phyloP scores from a whole-genome alignment of 441 rosid species.

The Breynia disticha region DNA sequence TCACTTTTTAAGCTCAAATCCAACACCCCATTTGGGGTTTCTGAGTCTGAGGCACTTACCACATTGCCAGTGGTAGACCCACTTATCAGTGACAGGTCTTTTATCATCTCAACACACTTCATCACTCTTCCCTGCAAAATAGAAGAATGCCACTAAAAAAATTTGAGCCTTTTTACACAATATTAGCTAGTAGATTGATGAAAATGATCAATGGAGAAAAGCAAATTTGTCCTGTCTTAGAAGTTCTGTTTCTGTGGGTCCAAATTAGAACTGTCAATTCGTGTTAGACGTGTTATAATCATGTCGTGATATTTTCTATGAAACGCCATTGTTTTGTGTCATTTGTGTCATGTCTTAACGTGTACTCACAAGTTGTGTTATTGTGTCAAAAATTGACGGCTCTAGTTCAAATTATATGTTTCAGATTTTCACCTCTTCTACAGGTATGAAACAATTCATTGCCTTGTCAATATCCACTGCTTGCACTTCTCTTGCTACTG shows the following conservation, averaged over 20 bases:
- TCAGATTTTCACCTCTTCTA: slow-evolving; percentile 30
- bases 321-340: no score
- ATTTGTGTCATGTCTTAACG: no score
- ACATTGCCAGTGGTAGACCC: slow-evolving; percentile 14
- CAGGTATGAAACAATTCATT: slow-evolving; percentile 28
- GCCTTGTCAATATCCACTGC: slow-evolving; percentile 35
- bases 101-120: slow-evolving; percentile 31
- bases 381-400: no score
- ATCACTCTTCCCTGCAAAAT: slow-evolving; percentile 38
- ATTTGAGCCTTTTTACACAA: not conserved
- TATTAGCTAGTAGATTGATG: slow-evolving; percentile 6
- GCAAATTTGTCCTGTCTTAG: slow-evolving; percentile 16
- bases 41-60: slow-evolving; percentile 17
- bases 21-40: slow-evolving; percentile 56
- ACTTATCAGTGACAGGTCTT: slow-evolving; percentile 24
- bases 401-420: no score
- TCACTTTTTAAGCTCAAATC: slow-evolving; percentile 55
- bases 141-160: slow-evolving; percentile 7
- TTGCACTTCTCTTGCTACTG: slow-evolving; percentile 29
- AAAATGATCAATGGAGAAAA: slow-evolving; percentile 7
- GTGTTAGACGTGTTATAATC: no score
- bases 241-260: slow-evolving; percentile 11
- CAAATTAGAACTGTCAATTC: no score
- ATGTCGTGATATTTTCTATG: no score
- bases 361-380: no score